Conservation (phyloP, 768 basidiomycete species). For the Hygrocybe punicea region DNA sequence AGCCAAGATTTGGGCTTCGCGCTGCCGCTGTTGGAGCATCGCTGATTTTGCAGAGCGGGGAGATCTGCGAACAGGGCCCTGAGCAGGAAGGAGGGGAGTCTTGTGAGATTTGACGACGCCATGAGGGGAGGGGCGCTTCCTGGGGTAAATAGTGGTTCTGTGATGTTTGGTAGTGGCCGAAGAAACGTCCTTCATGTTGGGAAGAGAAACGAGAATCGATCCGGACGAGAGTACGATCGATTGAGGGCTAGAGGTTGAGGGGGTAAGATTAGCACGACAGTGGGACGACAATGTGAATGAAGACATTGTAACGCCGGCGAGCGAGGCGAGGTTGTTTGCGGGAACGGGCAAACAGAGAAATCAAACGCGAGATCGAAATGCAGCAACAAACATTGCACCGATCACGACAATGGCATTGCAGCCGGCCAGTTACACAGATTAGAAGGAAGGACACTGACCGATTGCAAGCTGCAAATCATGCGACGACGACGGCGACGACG, state of each 20-base stretch:
- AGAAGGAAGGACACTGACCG: conserved; percentile 31
- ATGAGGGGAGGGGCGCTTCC: conserved; percentile 81
- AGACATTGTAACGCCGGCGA: too few relatives aligned
- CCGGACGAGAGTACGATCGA: conserved; percentile 44
- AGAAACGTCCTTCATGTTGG: conserved; percentile 78
- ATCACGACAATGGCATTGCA: neutral
- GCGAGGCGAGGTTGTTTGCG: neutral
- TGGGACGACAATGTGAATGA: conserved; percentile 6
- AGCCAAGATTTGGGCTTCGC: conserved; percentile 64
- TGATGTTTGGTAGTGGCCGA: conserved; percentile 55
- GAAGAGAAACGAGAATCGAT: conserved; percentile 32
- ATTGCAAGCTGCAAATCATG: conserved; percentile 38
- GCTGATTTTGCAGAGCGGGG: conserved; percentile 65
- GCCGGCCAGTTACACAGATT: neutral
- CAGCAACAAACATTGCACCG: neutral
- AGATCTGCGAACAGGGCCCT: conserved; percentile 53
- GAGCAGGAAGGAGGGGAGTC: conserved; percentile 42
- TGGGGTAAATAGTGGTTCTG: conserved; percentile 68
- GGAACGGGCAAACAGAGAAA: neutral
- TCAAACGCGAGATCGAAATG: neutral
- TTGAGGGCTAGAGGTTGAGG: conserved; percentile 37
- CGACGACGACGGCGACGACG: conserved; percentile 32
- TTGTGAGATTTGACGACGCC: conserved; percentile 70
- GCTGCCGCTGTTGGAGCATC: conserved; percentile 60
- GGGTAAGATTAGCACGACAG: conserved; percentile 22